A percentile compares a stretch with the other conserved stretches of the same genome.
Conservation (phyloP, 2,329 filamentous ascomycete genomes). For the Botrytis paeoniae region DNA sequence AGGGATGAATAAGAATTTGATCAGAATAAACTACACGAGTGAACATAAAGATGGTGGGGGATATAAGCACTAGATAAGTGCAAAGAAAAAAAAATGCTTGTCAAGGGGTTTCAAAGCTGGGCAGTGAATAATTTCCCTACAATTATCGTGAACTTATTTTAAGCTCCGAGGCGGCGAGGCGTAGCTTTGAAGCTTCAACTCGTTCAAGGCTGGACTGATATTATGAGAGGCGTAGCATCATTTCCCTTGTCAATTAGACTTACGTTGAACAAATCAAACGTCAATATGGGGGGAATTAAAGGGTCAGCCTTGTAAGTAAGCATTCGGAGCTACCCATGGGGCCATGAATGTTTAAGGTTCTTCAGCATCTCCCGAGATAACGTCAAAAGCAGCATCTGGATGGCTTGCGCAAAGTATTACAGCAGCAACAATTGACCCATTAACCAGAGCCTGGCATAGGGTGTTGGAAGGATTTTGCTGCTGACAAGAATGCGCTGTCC, state of each 20-base stretch:
- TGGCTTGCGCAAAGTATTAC: background rate
- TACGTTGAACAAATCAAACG: conserved; percentile 5
- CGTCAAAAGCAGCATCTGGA: background rate
- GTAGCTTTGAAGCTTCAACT: background rate
- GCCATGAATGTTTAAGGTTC: background rate
- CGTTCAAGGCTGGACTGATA: background rate
- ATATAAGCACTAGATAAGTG: conserved; percentile 8
- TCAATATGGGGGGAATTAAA: background rate
- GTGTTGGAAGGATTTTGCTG: background rate
- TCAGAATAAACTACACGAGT: background rate
- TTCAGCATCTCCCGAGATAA: background rate
- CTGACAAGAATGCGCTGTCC: background rate
- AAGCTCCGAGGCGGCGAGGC: conserved; percentile 2
- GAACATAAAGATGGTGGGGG: background rate
- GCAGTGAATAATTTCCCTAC: background rate
- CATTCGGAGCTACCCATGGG: background rate
- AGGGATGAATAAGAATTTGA: background rate
- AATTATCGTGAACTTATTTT: background rate
- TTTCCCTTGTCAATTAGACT: background rate
- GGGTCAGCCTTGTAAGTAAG: conserved; percentile 11
- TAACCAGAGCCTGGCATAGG: background rate
- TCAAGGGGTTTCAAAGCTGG: background rate
- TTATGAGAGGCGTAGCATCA: conserved; percentile 4
- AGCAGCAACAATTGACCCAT: background rate
- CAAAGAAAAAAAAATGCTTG: background rate